Percentiles rank a stretch among this genome's conserved stretches.
These are phyloP conservation scores for Tricholoma flavovirens DNA, from an alignment of 768 basidiomycete species.

Conservation along the genomic window DNA sequence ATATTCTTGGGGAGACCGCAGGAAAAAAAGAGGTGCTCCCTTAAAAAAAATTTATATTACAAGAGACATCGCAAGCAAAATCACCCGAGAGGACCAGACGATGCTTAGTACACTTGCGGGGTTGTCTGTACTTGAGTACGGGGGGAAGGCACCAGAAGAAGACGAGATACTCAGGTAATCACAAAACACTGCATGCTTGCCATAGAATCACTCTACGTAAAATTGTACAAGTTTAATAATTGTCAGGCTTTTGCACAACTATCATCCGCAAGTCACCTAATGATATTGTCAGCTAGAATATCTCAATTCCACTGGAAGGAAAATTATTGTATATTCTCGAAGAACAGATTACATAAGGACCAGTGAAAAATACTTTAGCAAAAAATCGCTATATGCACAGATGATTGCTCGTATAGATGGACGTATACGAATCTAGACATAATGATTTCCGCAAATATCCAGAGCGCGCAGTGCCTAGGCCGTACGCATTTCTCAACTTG, in stretches of 20 bases:
- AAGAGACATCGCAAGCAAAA: conserved; percentile 18
- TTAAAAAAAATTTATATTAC: conserved; percentile 45
- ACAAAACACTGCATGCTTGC: background rate
- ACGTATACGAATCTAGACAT: background rate
- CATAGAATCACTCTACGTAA: background rate
- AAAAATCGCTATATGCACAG: background rate
- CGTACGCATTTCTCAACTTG: conserved; percentile 20
- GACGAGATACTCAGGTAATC: conserved; percentile 21
- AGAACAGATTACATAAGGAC: background rate
- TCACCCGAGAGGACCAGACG: conserved; percentile 21
- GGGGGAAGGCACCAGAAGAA: conserved; percentile 44
- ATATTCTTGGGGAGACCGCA: conserved; percentile 28
- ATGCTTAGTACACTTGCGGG: conserved; percentile 23
- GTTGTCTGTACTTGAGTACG: conserved; percentile 26
- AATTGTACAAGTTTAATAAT: background rate
- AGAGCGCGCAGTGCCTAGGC: background rate
- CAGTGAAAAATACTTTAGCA: background rate
- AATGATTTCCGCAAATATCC: background rate
- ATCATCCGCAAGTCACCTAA: background rate
- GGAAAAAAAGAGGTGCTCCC: conserved; percentile 37
- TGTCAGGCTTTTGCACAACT: background rate
- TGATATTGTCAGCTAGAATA: background rate
- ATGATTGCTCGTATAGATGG: background rate
- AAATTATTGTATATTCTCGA: background rate
- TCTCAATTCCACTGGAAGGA: background rate